Base-by-base conservation (phyloP, 352 stramenopile genomes). In the Blastocystis sp. region DNA sequence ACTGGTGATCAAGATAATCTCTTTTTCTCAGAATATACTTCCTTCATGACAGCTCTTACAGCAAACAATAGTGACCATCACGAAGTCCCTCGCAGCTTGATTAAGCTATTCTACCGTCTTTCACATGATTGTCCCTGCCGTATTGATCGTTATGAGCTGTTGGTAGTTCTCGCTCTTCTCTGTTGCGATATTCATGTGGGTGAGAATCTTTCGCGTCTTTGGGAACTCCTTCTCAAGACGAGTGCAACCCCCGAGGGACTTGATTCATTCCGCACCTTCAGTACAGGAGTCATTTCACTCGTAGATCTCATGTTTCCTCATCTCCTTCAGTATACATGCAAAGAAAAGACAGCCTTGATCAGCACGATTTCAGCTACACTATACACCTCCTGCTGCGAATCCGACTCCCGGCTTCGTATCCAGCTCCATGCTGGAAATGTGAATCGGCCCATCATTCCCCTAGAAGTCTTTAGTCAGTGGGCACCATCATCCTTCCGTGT, bases 81-180 rank as follows among this genome's bases (percentile, higher is more conserved):
- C 17, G 9, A 17, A 54, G 22, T 27, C 9, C 53, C 35, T 42
- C 19, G 35, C 11, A 57, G 24, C 13, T 6, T 51, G 24, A 44
- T 44, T 5, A 76, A 66, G 5, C 54, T 84, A 9, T 84, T 84
- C 27, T 51, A 24, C 19, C 13, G 27, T 42, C 73, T 84, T 51
- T 57, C 73, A 22, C 73, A 68, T 42, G n/a, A 62, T 17, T 51
- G 19, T n/a, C 53, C 73, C 5, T 19, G 19, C 15, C 54, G 73
- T 17, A 84, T 84, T 51, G 42, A 84, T 57, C 73, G 73, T 17
- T 84, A 66, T 57, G 73, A 84, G 27, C 42, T 84, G 30, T 24
- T 84, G 3, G 51, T n/a, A 24, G 24, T 64, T 7, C 73, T 84
- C 7, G 24, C 5, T 1, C 53, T 84, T 17, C 53, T 84, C 51